Evolutionary conservation across 2,329 filamentous ascomycete genomes (phyloP), one percentile per base, ranked within the genome.

Genomic region (Calonectria henricotiae): DNA sequence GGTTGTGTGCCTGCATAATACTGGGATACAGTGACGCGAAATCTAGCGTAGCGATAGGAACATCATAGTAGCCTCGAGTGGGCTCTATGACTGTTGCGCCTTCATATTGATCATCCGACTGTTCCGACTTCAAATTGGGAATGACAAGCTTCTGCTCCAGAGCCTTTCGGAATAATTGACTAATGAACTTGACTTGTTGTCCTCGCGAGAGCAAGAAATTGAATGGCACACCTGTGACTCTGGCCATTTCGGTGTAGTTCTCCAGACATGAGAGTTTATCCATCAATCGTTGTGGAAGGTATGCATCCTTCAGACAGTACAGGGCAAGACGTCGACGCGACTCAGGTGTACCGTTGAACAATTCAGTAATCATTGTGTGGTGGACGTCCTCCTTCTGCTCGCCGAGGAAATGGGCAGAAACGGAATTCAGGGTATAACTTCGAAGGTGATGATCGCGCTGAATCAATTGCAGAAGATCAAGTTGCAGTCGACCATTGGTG

Each of bases 341-440:
- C 80, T 99, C 96, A 0, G 95, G 92, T 0, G 96, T 98, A 71
- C 96, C 96, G 80, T 99, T 98, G 87, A 95, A 98, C 3, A 99
- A 85, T 79, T 98, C 97, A 0, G 97, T 99, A 78, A 99, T 99
- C 95, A 99, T 99, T 3, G 95, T 98, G 83, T 99, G 92, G 79
- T 99, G 96, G 3, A 99, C 96, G 82, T 99, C 96, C 83, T 99
- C 96, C 80, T 99, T 99, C 80, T 99, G 96, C 81, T 99, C 96
- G 55, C 95, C 95, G 27, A 99, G 82, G 79, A 99, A 99, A 74
- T 99, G 93, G 5, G 96, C 93, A 75, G 92, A 97, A 6, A 99
- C 96, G 1, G 96, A 98, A 82, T 99, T 99, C 32, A 99, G 88
- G 0, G 96, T 99, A 81, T 99, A 99, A 83, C 96, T 98, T 86